phyloP scores from a whole-genome alignment of 1,284 basidiomycete genomes.

The Moesziomyces sp. region DNA sequence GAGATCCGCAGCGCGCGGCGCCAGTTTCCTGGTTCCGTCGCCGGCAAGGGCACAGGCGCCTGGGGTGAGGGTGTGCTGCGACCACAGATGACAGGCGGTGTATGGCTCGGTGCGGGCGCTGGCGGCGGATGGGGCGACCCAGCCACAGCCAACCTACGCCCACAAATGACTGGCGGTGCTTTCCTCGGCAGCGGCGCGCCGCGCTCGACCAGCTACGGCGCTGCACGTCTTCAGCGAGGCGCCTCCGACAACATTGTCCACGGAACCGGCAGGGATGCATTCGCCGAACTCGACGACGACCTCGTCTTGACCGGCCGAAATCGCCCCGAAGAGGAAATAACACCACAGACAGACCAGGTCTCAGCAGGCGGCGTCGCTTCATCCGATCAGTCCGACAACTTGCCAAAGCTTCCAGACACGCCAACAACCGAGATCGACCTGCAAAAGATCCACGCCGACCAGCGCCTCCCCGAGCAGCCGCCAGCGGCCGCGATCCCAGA shows the following conservation, averaged over 20 bases:
- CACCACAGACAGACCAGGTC: conserved; percentile 1
- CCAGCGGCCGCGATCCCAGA: conserved; percentile 27
- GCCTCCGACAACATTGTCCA: conserved; percentile 42
- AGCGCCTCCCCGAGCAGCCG: conserved; percentile 13
- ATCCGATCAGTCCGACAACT: conserved; percentile 4
- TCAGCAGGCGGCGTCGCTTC: conserved; percentile 7
- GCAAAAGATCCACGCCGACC: conserved; percentile 26
- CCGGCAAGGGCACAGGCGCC: conserved; percentile 47
- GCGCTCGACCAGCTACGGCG: conserved; percentile 28
- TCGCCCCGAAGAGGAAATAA: conserved; percentile 18
- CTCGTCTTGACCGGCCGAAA: conserved; percentile 38
- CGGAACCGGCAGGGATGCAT: conserved; percentile 48
- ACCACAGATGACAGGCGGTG: conserved; percentile 61
- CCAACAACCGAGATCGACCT: conserved; percentile 43
- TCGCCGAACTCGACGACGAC: conserved; percentile 59
- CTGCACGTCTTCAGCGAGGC: conserved; percentile 28
- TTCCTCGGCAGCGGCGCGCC: conserved; percentile 38
- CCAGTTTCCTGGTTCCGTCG: conserved; percentile 49
- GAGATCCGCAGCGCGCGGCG: conserved; percentile 42
- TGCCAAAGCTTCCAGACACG: conserved; percentile 43
- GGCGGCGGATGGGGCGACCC: conserved; percentile 50
- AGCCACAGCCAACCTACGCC: conserved; percentile 34
- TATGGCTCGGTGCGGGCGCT: conserved; percentile 53
- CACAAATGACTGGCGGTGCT: conserved; percentile 58
- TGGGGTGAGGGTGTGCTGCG: conserved; percentile 59